Base-by-base conservation (phyloP, 1,139 yeast genomes). In the Insectozyma bohioensis region DNA sequence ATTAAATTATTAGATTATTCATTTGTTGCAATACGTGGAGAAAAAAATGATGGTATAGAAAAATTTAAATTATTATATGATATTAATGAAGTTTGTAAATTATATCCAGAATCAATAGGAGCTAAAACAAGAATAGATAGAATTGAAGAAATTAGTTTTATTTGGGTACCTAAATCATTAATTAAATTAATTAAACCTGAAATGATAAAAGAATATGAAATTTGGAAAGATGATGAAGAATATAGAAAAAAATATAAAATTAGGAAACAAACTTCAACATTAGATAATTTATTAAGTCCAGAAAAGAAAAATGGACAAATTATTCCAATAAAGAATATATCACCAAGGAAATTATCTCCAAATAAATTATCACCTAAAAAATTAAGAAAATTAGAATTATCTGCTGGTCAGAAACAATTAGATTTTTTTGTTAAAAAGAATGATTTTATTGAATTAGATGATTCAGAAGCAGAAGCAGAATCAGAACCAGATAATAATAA, bases 81-180 rank as follows among this genome's bases (percentile, higher is more conserved):
- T 18, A 13, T 31, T 7, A 15, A 23, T 5, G 33, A 14, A n/a
- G 12, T 43, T 7, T 27, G 35, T 22, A 20, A 31, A 6, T 9
- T 17, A 10, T 36, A 29, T 27, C 45, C 43, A 8, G 26, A 28
- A 14, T 30, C 34, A 20, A 36, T 12, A n/a, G 42, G 36, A 24
- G 27, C 31, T 5, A 27, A 27, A 17, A 24, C 33, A 35, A 20
- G 11, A 18, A 20, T 17, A 10, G 34, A 25, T 6, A 33, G 37
- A 11, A 37, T 34, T 8, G 28, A 23, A 15, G 30, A 19, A 12
- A 22, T 28, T 8, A 32, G 20, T 15, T 37, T 37, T 13, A 29
- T 47, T 8, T 50, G 54, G 54, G 28, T 50, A 11, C 56, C 56
- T 1, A 27, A 22, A 22, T 35, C 37, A 6, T 24, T 49, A 14